Evolutionary conservation across 805 yeast genomes (phyloP), one percentile per base, ranked within the genome.

Genomic region (Yarrowia sp.): DNA sequence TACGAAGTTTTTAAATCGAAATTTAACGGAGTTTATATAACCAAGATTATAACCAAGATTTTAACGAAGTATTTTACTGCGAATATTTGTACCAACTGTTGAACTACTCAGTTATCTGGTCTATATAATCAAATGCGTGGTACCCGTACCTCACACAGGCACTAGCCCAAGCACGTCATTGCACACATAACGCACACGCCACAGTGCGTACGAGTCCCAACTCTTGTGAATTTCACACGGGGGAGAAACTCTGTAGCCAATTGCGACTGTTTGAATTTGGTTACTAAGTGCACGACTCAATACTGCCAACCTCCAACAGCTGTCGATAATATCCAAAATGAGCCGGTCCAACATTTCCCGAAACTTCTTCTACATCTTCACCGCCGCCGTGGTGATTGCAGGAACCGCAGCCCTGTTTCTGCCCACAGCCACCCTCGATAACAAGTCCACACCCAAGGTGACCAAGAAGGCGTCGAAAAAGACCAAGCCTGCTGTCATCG

Each of bases 221-320:
- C 59, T 36, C 40, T 19, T n/a, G 41, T 36, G 41, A 51, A 51
- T 35, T 46, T 28, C 56, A 49, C 7, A 19, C 12, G 22, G 11
- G 28, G 40, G 30, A 48, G 58, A 51, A 51, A 51, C 59, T 51
- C 22, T 51, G 59, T 38, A 54, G 61, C 61, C 61, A 54, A 54
- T 54, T 35, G n/a, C 43, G n/a, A 21, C 26, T 19, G 22, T 56
- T 44, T 17, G 28, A 41, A 14, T 36, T 28, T 48, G 12, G 63
- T 58, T 44, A 58, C 51, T 16, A 58, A 58, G 51, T 8, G 19
- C 28, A 22, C 9, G 9, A n/a, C 24, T 43, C 16, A 43, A 21
- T 46, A 10, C 41, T 7, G 32, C 35, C 32, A 16, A 36, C 28
- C 26, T n/a, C 26, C 48, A 41, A 43, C 19, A 17, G 11, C 49